Evolutionary conservation across 805 yeast genomes (phyloP), one percentile per base, ranked within the genome.

Genomic region (Diddensiella caesifluorescens): DNA sequence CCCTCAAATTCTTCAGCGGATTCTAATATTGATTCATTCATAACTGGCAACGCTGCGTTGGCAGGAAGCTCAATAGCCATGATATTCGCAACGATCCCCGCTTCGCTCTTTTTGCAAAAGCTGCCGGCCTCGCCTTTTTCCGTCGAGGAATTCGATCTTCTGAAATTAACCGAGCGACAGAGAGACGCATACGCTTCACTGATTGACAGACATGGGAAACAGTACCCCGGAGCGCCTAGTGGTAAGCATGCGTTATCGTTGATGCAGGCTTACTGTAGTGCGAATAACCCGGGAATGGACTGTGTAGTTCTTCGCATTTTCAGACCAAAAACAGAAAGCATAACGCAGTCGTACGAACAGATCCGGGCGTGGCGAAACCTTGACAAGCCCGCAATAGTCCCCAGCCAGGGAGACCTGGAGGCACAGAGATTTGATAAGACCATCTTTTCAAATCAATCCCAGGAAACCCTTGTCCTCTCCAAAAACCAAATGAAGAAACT

Each of bases 171-270:
- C 12, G 42, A 36, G 7, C 50, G 45, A 7, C 62, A 62, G 44
- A 41, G 52, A 9, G 50, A 48, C 7, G 63, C 62, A 2, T 60
- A 55, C 54, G 58, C 62, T 5, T 38, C 44, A 10, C 51, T 62
- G 4, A 60, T 62, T 21, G 65, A 62, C 34, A 48, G 49, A n/a
- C 55, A 55, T 42, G 55, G 59, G 35, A 47, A 49, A 12, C 29
- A 37, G 18, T 44, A 38, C 26, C 62, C 65, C 4, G 64, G 63
- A 19, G 44, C 62, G 1, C 59, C 64, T 2, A 47, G 51, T 4
- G 67, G 67, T n/a, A 45, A 38, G 10, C 48, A 59, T 34, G 67
- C 65, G 4, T 39, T 62, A 4, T 54, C 62, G 3, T 45, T 62
- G 37, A 54, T 62, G 54, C 44, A 42, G 42, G 61, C 65, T 1